A percentile compares a stretch with the other conserved stretches of the same genome.
Conservation (phyloP, 2,329 filamentous ascomycete species). For the Paecilomyces sp. region DNA sequence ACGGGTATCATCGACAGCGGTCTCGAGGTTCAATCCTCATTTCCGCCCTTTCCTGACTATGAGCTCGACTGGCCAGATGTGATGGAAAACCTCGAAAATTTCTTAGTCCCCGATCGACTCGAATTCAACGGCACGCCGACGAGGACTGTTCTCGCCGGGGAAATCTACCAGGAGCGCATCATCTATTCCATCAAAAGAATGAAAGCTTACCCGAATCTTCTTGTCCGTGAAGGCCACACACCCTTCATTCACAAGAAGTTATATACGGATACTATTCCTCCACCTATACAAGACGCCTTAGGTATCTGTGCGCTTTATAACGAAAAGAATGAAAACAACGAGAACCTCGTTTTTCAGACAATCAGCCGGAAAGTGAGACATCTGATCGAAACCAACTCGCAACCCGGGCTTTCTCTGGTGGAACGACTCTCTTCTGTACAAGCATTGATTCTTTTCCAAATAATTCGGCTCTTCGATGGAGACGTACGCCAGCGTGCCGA, state of each 20-base stretch:
- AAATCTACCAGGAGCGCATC: constrained; percentile 5
- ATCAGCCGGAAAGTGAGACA: neutral
- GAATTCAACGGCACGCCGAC: neutral
- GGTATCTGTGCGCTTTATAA: constrained; percentile 1
- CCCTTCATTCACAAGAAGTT: constrained; percentile 1
- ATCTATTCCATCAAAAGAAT: constrained; percentile 2
- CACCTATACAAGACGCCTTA: neutral
- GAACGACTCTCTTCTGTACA: constrained; percentile 36
- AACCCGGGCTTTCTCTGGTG: constrained; percentile 1
- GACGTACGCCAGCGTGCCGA: constrained; percentile 36
- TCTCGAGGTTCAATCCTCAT: neutral
- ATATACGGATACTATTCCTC: neutral
- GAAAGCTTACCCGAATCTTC: neutral
- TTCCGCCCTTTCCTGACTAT: constrained; percentile 3
- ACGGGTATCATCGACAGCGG: neutral
- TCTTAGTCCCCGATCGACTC: constrained; percentile 2
- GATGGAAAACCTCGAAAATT: constrained; percentile 3
- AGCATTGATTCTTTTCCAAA: constrained; percentile 40
- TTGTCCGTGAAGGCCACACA: neutral
- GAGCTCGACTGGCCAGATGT: constrained; percentile 5
- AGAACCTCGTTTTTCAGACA: neutral
- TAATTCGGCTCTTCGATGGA: constrained; percentile 43
- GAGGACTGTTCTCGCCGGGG: constrained; percentile 2
- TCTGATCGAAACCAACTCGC: constrained; percentile 1
- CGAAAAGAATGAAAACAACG: constrained; percentile 1